phyloP scores from a whole-genome alignment of 192 early-diverging fungal genomes.

The Entomortierella beljakovae region DNA sequence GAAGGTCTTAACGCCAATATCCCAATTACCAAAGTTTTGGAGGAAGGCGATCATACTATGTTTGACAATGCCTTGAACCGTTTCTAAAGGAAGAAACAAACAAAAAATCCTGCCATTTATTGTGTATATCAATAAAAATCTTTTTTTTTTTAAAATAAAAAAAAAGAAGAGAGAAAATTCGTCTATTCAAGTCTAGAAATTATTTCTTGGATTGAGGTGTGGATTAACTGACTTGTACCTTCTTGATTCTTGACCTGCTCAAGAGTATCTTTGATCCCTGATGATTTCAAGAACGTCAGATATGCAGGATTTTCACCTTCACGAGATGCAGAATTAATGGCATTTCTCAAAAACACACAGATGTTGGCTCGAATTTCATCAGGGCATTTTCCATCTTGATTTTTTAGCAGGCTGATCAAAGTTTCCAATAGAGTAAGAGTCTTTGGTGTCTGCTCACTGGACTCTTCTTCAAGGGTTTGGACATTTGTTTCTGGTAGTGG shows the following conservation, averaged over 20 bases:
- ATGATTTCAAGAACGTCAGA: constrained; percentile 27
- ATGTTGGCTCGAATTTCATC: constrained; percentile 64
- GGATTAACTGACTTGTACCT: constrained; percentile 26
- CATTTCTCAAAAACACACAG: constrained; percentile 59
- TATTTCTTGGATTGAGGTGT: constrained; percentile 25
- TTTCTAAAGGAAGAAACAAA: constrained; percentile 10
- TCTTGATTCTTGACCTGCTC: constrained; percentile 7
- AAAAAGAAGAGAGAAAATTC: constrained; percentile 2
- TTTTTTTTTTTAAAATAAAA: constrained; percentile 6
- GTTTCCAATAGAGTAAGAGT: constrained; percentile 51
- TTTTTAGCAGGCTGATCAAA: constrained; percentile 52
- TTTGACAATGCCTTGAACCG: constrained; percentile 58
- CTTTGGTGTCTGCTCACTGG: constrained; percentile 17
- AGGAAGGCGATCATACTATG: constrained; percentile 75
- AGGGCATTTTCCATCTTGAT: constrained; percentile 53
- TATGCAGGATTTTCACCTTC: constrained; percentile 29
- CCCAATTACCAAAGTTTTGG: constrained; percentile 73
- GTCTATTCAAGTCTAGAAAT: constrained; percentile 22
- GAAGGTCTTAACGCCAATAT: constrained; percentile 60
- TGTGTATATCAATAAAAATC: too few relatives aligned
- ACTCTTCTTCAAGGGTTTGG: constrained; percentile 13
- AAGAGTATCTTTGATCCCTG: constrained; percentile 37
- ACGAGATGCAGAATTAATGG: constrained; percentile 32
- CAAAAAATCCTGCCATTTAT: not conserved
- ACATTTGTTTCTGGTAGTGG: constrained; percentile 12